A percentile compares a stretch with the other conserved stretches of the same genome.
Evolutionary conservation across 805 yeast species (phyloP).

Genomic region (Suhomyces emberorum): DNA sequence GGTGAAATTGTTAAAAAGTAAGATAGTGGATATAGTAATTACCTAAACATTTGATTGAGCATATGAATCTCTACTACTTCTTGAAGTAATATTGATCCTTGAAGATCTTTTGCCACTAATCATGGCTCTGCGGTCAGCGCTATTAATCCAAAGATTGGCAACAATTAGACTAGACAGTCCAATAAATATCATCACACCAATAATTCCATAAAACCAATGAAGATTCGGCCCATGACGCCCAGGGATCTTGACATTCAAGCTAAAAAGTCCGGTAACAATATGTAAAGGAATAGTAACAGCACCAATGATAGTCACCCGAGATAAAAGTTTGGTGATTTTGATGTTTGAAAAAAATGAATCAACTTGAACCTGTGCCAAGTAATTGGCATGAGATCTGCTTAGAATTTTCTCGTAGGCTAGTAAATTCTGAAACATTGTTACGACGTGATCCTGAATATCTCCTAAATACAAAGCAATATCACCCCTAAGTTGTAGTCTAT

Average conservation of each 20-base stretch:
- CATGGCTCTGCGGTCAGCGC: constrained; percentile 7
- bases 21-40: too few species aligned
- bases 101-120: too few species aligned
- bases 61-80: too few species aligned
- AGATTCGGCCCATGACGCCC: constrained; percentile 12
- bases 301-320: constrained; percentile 27
- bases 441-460: constrained; percentile 31
- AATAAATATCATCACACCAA: constrained; percentile 22
- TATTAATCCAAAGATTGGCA: constrained; percentile 21
- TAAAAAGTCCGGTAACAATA: constrained; percentile 25
- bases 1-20: neutral
- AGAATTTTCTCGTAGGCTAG: constrained; percentile 27
- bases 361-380: constrained; percentile 29
- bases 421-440: constrained; percentile 29
- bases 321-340: constrained; percentile 22
- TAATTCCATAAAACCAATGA: constrained; percentile 21
- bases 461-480: constrained; percentile 29
- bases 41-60: too few species aligned
- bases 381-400: constrained; percentile 25
- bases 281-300: constrained; percentile 26
- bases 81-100: too few species aligned
- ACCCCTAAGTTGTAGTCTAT: constrained; percentile 25
- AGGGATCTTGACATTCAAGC: constrained; percentile 26
- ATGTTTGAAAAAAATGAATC: constrained; percentile 25
- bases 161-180: constrained; percentile 22